Evolutionary conservation across 2,329 filamentous ascomycete species (phyloP), one percentile per base, ranked within the genome.

Genomic region (Podosphaera fusca): DNA sequence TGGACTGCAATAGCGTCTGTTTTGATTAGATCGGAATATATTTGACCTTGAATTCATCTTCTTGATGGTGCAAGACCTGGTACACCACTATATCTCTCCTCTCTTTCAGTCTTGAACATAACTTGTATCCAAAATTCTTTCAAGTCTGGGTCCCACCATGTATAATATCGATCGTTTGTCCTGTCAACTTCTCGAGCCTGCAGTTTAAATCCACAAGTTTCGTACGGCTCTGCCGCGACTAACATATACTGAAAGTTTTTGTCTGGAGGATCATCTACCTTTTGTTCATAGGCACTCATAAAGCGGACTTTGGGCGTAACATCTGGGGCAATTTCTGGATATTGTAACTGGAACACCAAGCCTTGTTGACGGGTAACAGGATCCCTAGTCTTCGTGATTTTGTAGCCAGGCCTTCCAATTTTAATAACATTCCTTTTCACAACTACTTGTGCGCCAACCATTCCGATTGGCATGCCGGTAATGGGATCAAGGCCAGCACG

Each of bases 101-200:
- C 92, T 61, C 92, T 81, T 75, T 98, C 92, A 45, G 92, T 96
- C 79, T 95, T 92, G 73, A 96, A 98, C 75, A 96, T 85, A 62
- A 98, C 78, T 74, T 96, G 92, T 46, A 95, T 79, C 87, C 88
- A 96, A 68, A 94, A 98, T 73, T 96, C 90, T 75, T 94, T 95
- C 61, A 84, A 81, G 69, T 98, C 92, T 59, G 84, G 82, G 71
- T 98, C 92, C 75, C 89, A 98, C 82, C 89, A 96, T 56, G 80
- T 84, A 78, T 90, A 98, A 70, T 89, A 92, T 65, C 83, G 79
- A 58, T 86, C 89, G 63, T 94, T 88, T 31, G 85, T 78, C 64
- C 88, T 80, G 72, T 98, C 92, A 59, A 98, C 81, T 74, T 96
- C 92, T 59, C 87, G 76, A 4, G 89, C 87, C 69, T 95, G 92